These are phyloP conservation scores for Aureobasidium sp. DNA, from an alignment of 2,329 filamentous ascomycete genomes.

Conservation along the genomic window DNA sequence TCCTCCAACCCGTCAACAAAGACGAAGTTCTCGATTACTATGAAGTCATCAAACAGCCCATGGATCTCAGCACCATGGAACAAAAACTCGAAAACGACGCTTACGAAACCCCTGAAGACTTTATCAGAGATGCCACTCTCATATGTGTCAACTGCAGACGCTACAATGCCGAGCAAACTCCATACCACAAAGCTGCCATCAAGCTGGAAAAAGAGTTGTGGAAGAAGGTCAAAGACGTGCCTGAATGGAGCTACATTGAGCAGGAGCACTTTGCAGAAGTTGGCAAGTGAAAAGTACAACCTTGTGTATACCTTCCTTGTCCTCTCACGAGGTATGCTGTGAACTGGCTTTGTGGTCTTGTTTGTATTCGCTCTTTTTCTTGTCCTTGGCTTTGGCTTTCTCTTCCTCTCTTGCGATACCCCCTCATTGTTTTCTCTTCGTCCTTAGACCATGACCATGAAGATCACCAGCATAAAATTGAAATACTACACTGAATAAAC, in stretches of 20 bases:
- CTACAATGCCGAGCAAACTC: conserved; percentile 93
- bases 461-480: background rate
- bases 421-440: background rate
- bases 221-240: conserved; percentile 82
- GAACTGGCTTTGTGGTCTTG: background rate
- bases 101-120: conserved; percentile 86
- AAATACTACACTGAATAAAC: background rate
- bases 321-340: background rate
- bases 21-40: conserved; percentile 99
- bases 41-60: conserved; percentile 94
- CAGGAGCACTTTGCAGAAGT: conserved; percentile 25
- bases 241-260: conserved; percentile 63
- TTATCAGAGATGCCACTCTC: conserved; percentile 78
- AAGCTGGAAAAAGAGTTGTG: conserved; percentile 94
- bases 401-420: conserved; percentile 4
- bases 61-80: conserved; percentile 96
- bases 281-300: background rate
- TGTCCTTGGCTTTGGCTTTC: background rate
- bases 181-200: conserved; percentile 91
- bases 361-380: background rate
- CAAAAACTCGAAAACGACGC: conserved; percentile 88
- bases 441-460: background rate
- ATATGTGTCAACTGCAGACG: conserved; percentile 92
- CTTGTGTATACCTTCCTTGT: background rate
- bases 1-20: conserved; percentile 84